phyloP scores from a whole-genome alignment of 371 early-diverging fungal genomes.

The Fennellomyces sp. region DNA sequence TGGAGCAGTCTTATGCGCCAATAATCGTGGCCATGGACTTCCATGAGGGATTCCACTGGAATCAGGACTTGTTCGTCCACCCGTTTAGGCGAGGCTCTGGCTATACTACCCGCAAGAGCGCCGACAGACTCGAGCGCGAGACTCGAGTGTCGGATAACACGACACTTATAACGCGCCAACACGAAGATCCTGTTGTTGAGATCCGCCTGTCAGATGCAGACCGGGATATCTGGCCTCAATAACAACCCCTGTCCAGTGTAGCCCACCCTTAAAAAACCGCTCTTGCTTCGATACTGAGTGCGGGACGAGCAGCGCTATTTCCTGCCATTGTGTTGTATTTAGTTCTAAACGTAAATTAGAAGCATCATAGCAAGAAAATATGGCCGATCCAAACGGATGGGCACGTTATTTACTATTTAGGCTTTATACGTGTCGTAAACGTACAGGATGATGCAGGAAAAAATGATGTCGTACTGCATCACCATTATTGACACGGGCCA shows the following conservation, averaged over 20 bases:
- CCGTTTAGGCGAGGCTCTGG: slow-evolving; percentile 13
- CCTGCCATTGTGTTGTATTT: too few relatives aligned
- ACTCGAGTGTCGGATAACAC: not conserved
- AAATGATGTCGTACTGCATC: too few relatives aligned
- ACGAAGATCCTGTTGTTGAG: slow-evolving; percentile 15
- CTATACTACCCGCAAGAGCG: slow-evolving; percentile 16
- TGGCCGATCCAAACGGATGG: too few relatives aligned
- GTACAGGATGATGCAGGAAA: too few relatives aligned
- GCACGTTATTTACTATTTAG: too few relatives aligned
- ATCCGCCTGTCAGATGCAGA: slow-evolving; percentile 13
- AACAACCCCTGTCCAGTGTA: not conserved
- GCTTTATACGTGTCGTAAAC: too few relatives aligned
- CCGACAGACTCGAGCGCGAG: slow-evolving; percentile 15
- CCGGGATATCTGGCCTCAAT: slow-evolving; percentile 18
- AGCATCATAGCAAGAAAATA: not conserved
- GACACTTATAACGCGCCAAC: not conserved
- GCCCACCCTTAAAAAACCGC: too few relatives aligned
- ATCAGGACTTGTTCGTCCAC: slow-evolving; percentile 23
- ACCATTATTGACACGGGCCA: too few relatives aligned
- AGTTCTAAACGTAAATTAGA: too few relatives aligned
- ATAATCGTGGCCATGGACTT: slow-evolving; percentile 21
- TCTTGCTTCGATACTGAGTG: too few relatives aligned
- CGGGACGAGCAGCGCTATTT: too few relatives aligned
- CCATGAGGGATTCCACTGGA: slow-evolving; percentile 31
- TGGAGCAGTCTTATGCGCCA: not conserved